phyloP scores from a whole-genome alignment of 805 yeast species.

The Lipomyces spencermartinsiae region DNA sequence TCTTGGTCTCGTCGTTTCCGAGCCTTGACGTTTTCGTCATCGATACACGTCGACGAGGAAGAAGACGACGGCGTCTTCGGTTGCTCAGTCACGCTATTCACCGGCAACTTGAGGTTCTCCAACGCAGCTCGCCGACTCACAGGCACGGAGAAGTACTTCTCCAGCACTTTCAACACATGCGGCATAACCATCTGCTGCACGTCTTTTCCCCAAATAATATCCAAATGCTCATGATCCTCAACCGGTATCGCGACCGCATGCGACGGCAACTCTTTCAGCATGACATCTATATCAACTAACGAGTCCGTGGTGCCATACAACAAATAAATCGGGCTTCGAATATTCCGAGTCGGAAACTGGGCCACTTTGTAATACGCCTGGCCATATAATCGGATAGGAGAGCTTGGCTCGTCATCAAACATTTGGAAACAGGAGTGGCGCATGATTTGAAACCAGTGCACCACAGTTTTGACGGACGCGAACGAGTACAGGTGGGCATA shows the following conservation, averaged over 20 bases:
- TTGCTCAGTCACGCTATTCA: neutral
- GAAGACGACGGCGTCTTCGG: neutral
- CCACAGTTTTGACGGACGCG: conserved; percentile 88
- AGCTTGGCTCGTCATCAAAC: conserved; percentile 69
- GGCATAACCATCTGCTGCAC: conserved; percentile 57
- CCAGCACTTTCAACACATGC: conserved; percentile 30
- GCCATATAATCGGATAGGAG: conserved; percentile 44
- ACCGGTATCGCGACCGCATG: conserved; percentile 58
- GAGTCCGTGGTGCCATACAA: conserved; percentile 84
- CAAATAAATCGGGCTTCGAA: conserved; percentile 73
- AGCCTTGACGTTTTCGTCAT: neutral
- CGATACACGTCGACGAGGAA: neutral
- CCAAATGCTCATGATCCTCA: conserved; percentile 83
- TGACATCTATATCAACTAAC: conserved; percentile 81
- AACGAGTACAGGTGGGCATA: conserved; percentile 90
- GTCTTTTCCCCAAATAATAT: conserved; percentile 84
- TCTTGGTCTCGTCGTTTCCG: conserved; percentile 6
- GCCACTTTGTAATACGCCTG: conserved; percentile 56
- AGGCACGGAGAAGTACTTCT: neutral
- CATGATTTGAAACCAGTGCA: conserved; percentile 96
- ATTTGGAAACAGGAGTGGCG: conserved; percentile 78
- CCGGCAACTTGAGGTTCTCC: neutral
- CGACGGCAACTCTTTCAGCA: conserved; percentile 70
- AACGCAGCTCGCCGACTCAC: neutral
- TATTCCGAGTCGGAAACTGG: conserved; percentile 69